A percentile compares a stretch with the other conserved stretches of the same genome.
phyloP scores from a whole-genome alignment of 78 protist species.

The Planoprotostelium fungivorum region DNA sequence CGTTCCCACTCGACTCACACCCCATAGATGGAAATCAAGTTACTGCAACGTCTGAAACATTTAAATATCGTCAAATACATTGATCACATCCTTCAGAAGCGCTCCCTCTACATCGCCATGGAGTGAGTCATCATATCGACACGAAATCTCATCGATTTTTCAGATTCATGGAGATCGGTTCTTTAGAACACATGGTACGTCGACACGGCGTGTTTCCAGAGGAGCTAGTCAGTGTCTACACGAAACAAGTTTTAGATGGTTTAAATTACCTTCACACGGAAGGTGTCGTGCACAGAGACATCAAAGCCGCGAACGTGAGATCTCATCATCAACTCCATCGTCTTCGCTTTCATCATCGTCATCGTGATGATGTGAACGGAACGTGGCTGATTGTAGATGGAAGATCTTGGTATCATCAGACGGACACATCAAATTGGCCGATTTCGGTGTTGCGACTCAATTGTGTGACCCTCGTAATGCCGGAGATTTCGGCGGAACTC shows the following conservation, averaged over 20 bases:
- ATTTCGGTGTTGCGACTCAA: constrained; percentile 88
- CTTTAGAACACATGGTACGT: constrained; percentile 70
- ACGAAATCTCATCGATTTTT: background rate
- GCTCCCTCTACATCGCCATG: constrained; percentile 76
- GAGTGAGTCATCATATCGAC: constrained; percentile 57
- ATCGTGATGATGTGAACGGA: background rate
- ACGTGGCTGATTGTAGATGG: background rate
- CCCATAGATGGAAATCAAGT: constrained; percentile 63
- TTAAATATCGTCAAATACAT: constrained; percentile 76
- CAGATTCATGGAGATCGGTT: constrained; percentile 85
- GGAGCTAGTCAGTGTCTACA: constrained; percentile 71
- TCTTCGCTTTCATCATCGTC: no score
- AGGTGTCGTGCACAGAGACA: constrained; percentile 79
- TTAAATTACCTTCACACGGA: constrained; percentile 80
- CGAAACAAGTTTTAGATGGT: constrained; percentile 81
- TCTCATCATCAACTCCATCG: background rate
- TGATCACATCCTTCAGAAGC: constrained; percentile 49
- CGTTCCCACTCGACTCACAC: background rate
- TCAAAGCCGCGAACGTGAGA: constrained; percentile 59
- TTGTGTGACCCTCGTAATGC: constrained; percentile 10
- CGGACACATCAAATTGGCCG: constrained; percentile 79
- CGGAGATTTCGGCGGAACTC: constrained; percentile 70
- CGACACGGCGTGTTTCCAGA: constrained; percentile 88
- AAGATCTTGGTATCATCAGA: constrained; percentile 52
- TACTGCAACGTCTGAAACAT: constrained; percentile 73